Percentiles rank a stretch among this genome's conserved stretches.
These are phyloP conservation scores for Wallemia ichthyophaga DNA, from an alignment of 1,284 basidiomycete genomes.

Conservation along the genomic window DNA sequence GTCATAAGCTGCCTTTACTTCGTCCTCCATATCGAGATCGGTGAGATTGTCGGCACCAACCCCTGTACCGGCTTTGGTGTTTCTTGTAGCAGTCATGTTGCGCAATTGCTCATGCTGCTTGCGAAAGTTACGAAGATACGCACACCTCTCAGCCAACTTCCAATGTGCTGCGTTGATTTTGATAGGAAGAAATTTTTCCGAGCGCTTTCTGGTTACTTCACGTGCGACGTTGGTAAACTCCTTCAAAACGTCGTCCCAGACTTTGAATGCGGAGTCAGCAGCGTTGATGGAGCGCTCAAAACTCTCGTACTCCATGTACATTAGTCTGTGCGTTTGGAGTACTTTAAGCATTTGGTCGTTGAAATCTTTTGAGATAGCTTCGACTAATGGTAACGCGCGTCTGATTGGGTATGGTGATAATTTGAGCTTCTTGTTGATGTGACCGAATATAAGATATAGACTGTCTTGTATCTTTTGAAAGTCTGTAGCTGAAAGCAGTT, in stretches of 20 bases:
- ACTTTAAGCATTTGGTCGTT: constrained; percentile 80
- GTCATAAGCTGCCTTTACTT: constrained; percentile 81
- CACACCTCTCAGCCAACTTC: constrained; percentile 60
- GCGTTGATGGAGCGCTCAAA: constrained; percentile 60
- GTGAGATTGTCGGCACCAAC: constrained; percentile 32
- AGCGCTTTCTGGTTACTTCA: constrained; percentile 69
- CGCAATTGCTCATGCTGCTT: constrained; percentile 93
- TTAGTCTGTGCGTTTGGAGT: constrained; percentile 57
- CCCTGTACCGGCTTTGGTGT: constrained; percentile 36
- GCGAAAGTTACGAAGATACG: constrained; percentile 70
- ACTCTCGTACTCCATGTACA: constrained; percentile 76
- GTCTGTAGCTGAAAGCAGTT: constrained; percentile 80
- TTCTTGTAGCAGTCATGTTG: constrained; percentile 83
- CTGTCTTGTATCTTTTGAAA: constrained; percentile 79
- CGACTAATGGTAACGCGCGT: constrained; percentile 76
- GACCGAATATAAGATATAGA: constrained; percentile 56
- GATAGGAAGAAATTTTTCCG: constrained; percentile 88
- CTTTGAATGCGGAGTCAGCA: constrained; percentile 54
- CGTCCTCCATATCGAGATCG: constrained; percentile 72
- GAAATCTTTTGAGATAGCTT: constrained; percentile 90
- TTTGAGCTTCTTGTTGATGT: constrained; percentile 83
- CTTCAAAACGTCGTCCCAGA: constrained; percentile 92
- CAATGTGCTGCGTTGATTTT: constrained; percentile 74
- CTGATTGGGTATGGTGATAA: constrained; percentile 87
- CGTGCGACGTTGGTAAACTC: constrained; percentile 93